Conservation (phyloP, 1,284 basidiomycete genomes). For the Uromyces viciae-fabae region DNA sequence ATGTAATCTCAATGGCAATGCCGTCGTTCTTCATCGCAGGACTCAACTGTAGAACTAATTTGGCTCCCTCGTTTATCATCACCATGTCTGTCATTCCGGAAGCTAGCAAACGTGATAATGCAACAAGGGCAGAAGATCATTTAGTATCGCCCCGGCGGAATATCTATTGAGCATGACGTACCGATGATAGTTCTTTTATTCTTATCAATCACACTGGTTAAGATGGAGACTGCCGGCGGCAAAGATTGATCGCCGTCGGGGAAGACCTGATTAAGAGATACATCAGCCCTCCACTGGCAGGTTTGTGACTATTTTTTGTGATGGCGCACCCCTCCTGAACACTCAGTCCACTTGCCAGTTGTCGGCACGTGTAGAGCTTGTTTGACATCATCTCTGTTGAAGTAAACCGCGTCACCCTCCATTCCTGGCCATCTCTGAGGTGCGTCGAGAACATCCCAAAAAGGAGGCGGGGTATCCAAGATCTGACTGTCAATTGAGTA, state of each 20-base stretch:
- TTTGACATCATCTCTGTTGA: conserved; percentile 26
- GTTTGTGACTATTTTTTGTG: neutral
- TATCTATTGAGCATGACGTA: neutral
- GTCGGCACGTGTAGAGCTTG: conserved; percentile 22
- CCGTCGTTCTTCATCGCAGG: neutral
- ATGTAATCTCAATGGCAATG: neutral
- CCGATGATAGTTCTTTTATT: conserved; percentile 31
- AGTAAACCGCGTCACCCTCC: conserved; percentile 27
- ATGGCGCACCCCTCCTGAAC: neutral
- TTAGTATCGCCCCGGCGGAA: too few relatives aligned
- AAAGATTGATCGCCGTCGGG: conserved; percentile 11
- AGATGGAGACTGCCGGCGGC: neutral
- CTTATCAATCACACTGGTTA: conserved; percentile 17
- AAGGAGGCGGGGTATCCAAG: conserved; percentile 7
- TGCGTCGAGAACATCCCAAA: conserved; percentile 20
- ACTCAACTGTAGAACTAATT: conserved; percentile 21
- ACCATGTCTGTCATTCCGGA: conserved; percentile 31
- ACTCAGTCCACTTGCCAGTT: conserved; percentile 2
- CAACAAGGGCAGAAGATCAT: neutral
- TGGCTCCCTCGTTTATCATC: conserved; percentile 5
- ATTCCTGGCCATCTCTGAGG: conserved; percentile 28
- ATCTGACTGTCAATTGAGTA: conserved; percentile 2
- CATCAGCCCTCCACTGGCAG: too few relatives aligned
- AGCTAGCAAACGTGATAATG: neutral
- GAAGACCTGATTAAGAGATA: conserved; percentile 25